Evolutionary conservation across 31 red algal species (phyloP).

Genomic region (Bonnemaisonia californica): DNA sequence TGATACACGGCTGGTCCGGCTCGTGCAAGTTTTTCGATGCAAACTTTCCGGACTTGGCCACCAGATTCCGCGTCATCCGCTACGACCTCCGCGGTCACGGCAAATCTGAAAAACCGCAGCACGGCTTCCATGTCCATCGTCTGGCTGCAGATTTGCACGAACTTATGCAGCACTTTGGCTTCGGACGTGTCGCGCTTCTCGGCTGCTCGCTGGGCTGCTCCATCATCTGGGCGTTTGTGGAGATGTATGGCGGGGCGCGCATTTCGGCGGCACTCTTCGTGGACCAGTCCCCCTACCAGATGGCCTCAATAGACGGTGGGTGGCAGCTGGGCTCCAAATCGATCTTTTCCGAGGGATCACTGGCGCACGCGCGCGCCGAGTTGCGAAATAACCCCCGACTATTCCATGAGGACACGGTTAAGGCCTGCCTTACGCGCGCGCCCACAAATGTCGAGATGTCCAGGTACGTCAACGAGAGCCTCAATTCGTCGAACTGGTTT

Average conservation of each 20-base stretch:
- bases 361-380: conserved; percentile 38
- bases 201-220: conserved; percentile 55
- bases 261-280: conserved; percentile 63
- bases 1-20: conserved; percentile 69
- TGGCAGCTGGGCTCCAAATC: conserved; percentile 61
- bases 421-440: conserved; percentile 42
- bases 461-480: conserved; percentile 53
- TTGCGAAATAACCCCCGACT: conserved; percentile 32
- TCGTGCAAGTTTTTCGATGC: conserved; percentile 68
- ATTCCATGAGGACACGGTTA: conserved; percentile 41
- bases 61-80: conserved; percentile 42
- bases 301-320: conserved; percentile 32
- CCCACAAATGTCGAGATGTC: conserved; percentile 30
- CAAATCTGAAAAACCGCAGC: conserved; percentile 36
- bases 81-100: conserved; percentile 68
- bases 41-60: conserved; percentile 51
- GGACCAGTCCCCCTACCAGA: conserved; percentile 59
- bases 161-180: conserved; percentile 32
- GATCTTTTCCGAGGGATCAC: conserved; percentile 42
- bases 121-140: conserved; percentile 55
- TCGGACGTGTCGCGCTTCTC: conserved; percentile 40
- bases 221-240: conserved; percentile 65
- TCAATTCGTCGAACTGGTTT: conserved; percentile 28
- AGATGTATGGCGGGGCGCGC: conserved; percentile 59
- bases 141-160: conserved; percentile 58